phyloP scores from a whole-genome alignment of 129 eudicot species.

The Chrysanthemum makinoi region DNA sequence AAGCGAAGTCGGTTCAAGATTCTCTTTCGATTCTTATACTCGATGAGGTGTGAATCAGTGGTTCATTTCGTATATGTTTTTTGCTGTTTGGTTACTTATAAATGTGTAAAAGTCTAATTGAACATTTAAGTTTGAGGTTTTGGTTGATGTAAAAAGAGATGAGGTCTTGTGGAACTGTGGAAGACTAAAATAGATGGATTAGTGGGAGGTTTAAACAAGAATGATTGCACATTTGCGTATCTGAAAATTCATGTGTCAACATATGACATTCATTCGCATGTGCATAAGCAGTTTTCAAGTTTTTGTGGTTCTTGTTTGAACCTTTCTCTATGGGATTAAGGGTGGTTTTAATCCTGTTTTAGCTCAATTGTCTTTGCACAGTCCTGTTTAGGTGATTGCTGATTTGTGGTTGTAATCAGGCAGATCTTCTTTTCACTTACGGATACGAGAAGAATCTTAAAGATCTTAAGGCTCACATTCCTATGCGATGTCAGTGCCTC shows the following conservation, averaged over 20 bases:
- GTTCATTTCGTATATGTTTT: not conserved
- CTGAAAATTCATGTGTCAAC: no score
- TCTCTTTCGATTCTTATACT: slow-evolving; percentile 86
- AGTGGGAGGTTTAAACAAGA: no score
- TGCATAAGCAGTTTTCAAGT: no score
- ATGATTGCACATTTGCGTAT: no score
- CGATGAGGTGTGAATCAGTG: slow-evolving; percentile 70
- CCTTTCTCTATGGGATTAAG: no score
- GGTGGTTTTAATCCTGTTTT: not conserved
- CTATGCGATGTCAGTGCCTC: slow-evolving; percentile 87
- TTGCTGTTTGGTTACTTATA: not conserved
- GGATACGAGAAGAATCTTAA: slow-evolving; percentile 86
- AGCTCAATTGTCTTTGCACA: not conserved
- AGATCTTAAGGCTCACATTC: slow-evolving; percentile 77
- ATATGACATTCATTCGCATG: no score
- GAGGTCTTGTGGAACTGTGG: not conserved
- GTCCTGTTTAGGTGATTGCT: not conserved
- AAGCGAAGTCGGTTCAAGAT: slow-evolving; percentile 66
- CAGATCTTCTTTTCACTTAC: slow-evolving; percentile 93
- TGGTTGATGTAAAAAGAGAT: not conserved
- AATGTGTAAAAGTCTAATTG: not conserved
- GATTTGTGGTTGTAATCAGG: slow-evolving; percentile 44
- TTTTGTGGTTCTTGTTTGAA: no score
- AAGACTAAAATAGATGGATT: not conserved
- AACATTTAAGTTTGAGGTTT: not conserved